Conservation (phyloP, 176 grass and related monocot genomes). For the Elymus sibiricus region DNA sequence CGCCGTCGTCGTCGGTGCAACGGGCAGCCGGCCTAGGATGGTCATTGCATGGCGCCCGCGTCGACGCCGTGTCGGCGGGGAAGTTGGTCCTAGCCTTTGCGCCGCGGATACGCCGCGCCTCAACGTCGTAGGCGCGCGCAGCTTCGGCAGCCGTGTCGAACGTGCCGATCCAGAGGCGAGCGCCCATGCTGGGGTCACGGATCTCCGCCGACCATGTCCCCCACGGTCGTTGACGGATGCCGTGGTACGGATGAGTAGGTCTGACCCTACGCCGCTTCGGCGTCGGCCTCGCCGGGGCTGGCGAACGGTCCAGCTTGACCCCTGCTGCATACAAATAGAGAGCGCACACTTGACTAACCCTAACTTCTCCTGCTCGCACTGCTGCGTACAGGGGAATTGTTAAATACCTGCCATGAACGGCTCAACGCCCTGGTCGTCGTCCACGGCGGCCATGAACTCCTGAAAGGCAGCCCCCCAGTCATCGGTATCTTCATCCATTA, state of each 20-base stretch:
- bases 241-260: not conserved
- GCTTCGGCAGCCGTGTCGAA: too few relatives aligned
- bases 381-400: too few relatives aligned
- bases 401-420: not conserved
- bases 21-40: not conserved
- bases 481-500: not conserved
- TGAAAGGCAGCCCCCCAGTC: slow-evolving; percentile 1
- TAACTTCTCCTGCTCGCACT: too few relatives aligned
- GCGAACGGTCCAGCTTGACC: not conserved
- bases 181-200: not conserved
- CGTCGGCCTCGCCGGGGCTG: not conserved
- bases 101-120: slow-evolving; percentile 6
- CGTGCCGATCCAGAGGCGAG: not conserved
- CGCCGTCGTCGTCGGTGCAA: not conserved
- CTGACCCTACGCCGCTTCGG: not conserved
- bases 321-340: not conserved
- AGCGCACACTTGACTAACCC: not conserved
- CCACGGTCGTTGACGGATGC: slow-evolving; percentile 15
- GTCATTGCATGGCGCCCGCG: too few relatives aligned
- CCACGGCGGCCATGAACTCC: not conserved
- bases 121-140: too few relatives aligned
- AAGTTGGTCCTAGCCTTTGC: not conserved
- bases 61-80: not conserved
- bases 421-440: not conserved
- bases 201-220: slow-evolving; percentile 20